phyloP scores from a whole-genome alignment of 768 basidiomycete species.

The Naganishia vishniacii region DNA sequence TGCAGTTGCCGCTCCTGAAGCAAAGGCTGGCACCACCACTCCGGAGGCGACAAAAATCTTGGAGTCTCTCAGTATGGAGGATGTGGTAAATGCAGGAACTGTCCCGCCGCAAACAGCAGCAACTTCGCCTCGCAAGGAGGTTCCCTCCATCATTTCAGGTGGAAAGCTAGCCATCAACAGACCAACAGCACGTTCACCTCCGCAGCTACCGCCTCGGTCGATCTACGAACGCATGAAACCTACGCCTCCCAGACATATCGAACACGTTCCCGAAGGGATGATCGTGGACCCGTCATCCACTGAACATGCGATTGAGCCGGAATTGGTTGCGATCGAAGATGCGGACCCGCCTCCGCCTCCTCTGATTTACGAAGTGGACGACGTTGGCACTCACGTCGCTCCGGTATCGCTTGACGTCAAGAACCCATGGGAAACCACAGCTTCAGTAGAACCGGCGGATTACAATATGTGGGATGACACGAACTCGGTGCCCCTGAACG shows the following conservation, averaged over 20 bases:
- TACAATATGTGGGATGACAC: slow-evolving; percentile 17
- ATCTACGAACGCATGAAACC: slow-evolving; percentile 8
- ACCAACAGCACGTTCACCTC: not conserved
- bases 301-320: slow-evolving; percentile 10
- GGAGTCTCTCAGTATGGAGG: slow-evolving; percentile 14
- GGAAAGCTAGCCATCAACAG: slow-evolving; percentile 20
- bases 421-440: not conserved
- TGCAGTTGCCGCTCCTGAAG: not conserved
- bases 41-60: slow-evolving; percentile 6
- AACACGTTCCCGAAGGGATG: not conserved
- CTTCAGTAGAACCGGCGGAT: not conserved
- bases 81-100: not conserved
- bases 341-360: slow-evolving; percentile 10
- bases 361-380: slow-evolving; percentile 7
- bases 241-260: slow-evolving; percentile 9
- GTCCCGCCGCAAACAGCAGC: not conserved
- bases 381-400: not conserved
- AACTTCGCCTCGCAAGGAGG: not conserved
- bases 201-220: slow-evolving; percentile 3
- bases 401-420: not conserved
- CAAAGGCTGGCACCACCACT: not conserved
- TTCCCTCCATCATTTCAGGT: slow-evolving; percentile 4
- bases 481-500: slow-evolving; percentile 9
- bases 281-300: not conserved
- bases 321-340: slow-evolving; percentile 17